phyloP scores from a whole-genome alignment of 192 early-diverging fungal genomes.

The Backusella sp. region DNA sequence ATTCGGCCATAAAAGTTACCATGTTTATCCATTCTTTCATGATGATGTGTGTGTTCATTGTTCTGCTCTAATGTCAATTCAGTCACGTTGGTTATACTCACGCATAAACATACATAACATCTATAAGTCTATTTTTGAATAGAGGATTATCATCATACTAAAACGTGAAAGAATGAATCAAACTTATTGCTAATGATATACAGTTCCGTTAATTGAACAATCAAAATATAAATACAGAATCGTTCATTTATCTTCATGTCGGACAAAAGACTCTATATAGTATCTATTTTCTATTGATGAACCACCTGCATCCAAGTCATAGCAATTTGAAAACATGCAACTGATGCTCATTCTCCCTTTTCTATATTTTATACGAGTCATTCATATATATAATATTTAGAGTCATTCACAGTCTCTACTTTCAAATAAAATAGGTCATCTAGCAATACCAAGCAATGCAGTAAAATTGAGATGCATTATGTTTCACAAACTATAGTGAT shows the following conservation, averaged over 20 bases:
- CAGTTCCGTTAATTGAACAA: neutral
- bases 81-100: neutral
- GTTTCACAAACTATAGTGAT: neutral
- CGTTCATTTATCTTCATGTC: neutral
- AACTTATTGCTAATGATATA: neutral
- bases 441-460: neutral
- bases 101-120: neutral
- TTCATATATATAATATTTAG: neutral
- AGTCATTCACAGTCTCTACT: neutral
- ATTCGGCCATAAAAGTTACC: neutral
- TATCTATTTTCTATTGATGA: neutral
- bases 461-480: neutral
- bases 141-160: no score
- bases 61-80: neutral
- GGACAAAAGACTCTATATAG: conserved; percentile 1
- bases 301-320: neutral
- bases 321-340: neutral
- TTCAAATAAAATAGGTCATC: neutral
- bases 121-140: no score
- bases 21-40: neutral
- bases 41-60: neutral
- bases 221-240: neutral
- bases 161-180: no score
- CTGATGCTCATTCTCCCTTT: neutral
- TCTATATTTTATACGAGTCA: neutral